A percentile compares a stretch with the other conserved stretches of the same genome.
phyloP scores from a whole-genome alignment of 2,329 filamentous ascomycete species.

The Camillea tinctor region DNA sequence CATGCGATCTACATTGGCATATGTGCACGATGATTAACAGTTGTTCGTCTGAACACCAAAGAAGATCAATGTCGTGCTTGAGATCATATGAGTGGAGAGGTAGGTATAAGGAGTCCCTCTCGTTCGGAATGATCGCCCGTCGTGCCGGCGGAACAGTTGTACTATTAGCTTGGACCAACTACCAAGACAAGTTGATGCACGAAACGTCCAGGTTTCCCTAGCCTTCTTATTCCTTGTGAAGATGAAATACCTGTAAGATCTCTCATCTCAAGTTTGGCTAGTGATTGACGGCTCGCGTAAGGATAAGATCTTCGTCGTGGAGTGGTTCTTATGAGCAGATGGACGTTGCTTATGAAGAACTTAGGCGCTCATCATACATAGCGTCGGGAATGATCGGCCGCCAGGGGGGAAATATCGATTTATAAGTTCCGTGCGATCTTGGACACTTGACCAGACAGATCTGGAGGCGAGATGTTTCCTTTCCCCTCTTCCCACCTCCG shows the following conservation, averaged over 20 bases:
- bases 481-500: background rate
- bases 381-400: background rate
- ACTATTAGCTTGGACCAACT: background rate
- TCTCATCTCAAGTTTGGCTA: background rate
- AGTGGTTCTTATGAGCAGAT: background rate
- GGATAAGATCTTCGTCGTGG: background rate
- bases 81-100: background rate
- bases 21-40: background rate
- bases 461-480: background rate
- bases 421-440: background rate
- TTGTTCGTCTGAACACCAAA: background rate
- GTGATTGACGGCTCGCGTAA: background rate
- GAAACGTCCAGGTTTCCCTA: background rate
- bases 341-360: background rate
- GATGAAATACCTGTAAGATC: background rate
- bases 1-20: background rate
- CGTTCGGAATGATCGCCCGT: background rate
- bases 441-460: background rate
- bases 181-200: background rate
- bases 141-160: background rate
- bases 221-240: background rate
- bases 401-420: background rate
- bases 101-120: background rate
- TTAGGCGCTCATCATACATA: background rate
- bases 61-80: background rate